Evolutionary conservation across 768 basidiomycete genomes (phyloP).

Genomic region (Phanerodontia chrysosporium): DNA sequence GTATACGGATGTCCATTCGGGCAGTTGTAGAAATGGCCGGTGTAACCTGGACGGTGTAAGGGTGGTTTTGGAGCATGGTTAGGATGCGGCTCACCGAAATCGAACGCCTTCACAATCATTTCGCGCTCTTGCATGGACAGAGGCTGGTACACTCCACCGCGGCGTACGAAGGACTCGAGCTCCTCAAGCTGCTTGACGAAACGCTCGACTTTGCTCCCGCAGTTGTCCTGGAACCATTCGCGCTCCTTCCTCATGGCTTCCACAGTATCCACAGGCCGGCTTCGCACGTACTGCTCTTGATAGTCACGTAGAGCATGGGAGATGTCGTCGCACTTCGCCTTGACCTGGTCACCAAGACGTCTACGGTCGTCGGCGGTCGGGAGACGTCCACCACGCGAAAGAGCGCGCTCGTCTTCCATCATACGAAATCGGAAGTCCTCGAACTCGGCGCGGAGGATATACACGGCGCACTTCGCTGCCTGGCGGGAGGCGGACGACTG

Average conservation of each 20-base stretch:
- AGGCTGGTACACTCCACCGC: conserved; percentile 45
- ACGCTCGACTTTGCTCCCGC: conserved; percentile 15
- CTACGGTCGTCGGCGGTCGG: background rate
- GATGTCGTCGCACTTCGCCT: conserved; percentile 6
- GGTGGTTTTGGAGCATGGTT: background rate
- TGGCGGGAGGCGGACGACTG: conserved; percentile 26
- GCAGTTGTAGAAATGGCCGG: conserved; percentile 29
- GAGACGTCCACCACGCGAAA: background rate
- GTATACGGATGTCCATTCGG: conserved; percentile 28
- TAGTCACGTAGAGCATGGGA: background rate
- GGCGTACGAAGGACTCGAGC: conserved; percentile 35
- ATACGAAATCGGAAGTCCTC: conserved; percentile 24
- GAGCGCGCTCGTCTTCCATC: conserved; percentile 8
- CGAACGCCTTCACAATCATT: conserved; percentile 43
- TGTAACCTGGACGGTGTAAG: conserved; percentile 14
- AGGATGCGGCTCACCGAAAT: conserved; percentile 37
- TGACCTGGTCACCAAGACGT: conserved; percentile 9
- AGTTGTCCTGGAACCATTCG: conserved; percentile 25
- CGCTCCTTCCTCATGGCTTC: conserved; percentile 17
- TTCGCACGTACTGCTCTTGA: conserved; percentile 20
- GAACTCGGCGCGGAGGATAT: conserved; percentile 23
- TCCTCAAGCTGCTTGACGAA: conserved; percentile 38
- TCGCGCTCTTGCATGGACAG: conserved; percentile 52
- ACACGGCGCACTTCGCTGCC: conserved; percentile 19
- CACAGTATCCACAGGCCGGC: conserved; percentile 13